Conservation (phyloP, 495 filamentous ascomycete genomes). For the Viridothelium virens region DNA sequence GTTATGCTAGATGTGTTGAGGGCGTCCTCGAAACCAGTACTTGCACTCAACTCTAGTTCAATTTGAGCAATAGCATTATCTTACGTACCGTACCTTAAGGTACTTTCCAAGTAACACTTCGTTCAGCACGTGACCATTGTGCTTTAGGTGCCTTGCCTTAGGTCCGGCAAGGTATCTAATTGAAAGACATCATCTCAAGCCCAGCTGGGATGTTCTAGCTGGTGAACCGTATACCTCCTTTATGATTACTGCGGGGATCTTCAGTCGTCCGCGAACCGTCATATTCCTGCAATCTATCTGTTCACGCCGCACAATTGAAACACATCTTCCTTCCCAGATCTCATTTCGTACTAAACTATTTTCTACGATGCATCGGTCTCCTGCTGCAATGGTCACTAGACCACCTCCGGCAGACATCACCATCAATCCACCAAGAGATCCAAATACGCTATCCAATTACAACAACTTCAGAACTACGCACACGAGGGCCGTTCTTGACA, state of each 20-base stretch:
- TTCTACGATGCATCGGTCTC: not conserved
- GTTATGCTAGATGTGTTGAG: not conserved
- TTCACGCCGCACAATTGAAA: too few species aligned
- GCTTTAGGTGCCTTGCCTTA: too few species aligned
- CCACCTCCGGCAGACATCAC: conserved; percentile 16
- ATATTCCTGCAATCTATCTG: too few species aligned
- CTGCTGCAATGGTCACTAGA: not conserved
- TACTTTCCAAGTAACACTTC: not conserved
- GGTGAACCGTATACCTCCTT: too few species aligned
- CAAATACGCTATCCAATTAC: conserved; percentile 89
- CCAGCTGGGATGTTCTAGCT: too few species aligned
- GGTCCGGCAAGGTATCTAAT: too few species aligned
- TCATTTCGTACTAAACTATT: not conserved
- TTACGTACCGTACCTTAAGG: not conserved
- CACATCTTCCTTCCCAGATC: too few species aligned
- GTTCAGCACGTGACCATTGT: too few species aligned
- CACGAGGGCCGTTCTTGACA: conserved; percentile 65
- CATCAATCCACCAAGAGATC: conserved; percentile 46
- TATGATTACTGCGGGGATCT: too few species aligned
- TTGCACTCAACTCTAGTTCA: not conserved
- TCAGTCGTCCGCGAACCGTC: too few species aligned
- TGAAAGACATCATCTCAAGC: too few species aligned
- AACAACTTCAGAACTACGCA: conserved; percentile 73
- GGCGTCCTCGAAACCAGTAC: not conserved
- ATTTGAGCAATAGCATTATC: not conserved